phyloP scores from a whole-genome alignment of 148 eudicot genomes.

The Fagopyrum esculentum region DNA sequence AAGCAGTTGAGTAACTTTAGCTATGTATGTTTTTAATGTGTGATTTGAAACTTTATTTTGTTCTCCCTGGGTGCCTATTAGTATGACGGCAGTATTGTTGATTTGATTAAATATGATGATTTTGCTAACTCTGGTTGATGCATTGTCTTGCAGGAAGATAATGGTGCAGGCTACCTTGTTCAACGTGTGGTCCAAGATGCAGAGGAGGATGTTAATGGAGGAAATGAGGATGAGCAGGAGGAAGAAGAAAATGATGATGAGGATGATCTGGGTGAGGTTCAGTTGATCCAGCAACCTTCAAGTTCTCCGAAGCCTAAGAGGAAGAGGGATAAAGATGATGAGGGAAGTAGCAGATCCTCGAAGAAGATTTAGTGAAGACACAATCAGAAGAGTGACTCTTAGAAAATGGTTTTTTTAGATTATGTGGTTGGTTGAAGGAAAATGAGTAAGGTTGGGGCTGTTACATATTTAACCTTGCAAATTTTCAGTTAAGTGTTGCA shows the following conservation, averaged over 20 bases:
- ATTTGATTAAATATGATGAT: background rate
- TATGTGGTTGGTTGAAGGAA: background rate
- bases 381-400: background rate
- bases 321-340: conserved; percentile 37
- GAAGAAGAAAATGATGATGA: conserved; percentile 55
- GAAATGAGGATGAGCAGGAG: conserved; percentile 40
- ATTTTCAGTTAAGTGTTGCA: background rate
- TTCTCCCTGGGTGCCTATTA: background rate
- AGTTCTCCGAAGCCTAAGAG: conserved; percentile 35
- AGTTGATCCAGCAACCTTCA: conserved; percentile 27
- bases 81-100: background rate
- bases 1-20: background rate
- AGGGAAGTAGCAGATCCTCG: conserved; percentile 26
- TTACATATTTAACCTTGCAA: background rate
- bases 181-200: conserved; percentile 54
- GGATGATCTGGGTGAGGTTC: conserved; percentile 44
- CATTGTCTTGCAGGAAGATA: conserved; percentile 45
- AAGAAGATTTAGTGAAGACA: conserved; percentile 43
- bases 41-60: background rate
- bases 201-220: conserved; percentile 39
- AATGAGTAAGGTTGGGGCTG: background rate
- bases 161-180: conserved; percentile 61
- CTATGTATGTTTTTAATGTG: background rate
- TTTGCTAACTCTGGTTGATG: background rate
- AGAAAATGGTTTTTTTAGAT: background rate